These are phyloP conservation scores for Juglanconis oblonga DNA, from an alignment of 2,329 filamentous ascomycete species.

Conservation along the genomic window DNA sequence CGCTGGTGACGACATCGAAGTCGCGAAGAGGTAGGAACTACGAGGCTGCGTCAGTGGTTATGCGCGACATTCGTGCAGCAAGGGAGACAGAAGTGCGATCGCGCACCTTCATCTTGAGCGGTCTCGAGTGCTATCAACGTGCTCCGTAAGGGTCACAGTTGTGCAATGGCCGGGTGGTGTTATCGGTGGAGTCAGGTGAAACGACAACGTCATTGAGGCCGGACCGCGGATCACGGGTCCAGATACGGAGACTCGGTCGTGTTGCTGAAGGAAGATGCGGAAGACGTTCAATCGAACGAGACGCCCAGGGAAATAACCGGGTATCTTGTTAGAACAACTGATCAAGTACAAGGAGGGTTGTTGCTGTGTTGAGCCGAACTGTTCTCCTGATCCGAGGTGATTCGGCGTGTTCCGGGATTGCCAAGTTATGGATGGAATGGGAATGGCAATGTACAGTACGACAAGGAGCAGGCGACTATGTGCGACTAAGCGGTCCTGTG, in stretches of 20 bases:
- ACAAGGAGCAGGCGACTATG: background rate
- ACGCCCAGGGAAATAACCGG: background rate
- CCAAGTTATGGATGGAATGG: background rate
- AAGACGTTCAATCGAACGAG: background rate
- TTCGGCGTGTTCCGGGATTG: background rate
- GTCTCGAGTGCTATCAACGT: background rate
- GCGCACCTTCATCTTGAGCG: conserved; percentile 37
- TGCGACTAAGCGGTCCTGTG: background rate
- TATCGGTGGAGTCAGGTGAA: conserved; percentile 18
- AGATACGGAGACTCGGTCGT: background rate
- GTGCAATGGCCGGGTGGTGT: conserved; percentile 7
- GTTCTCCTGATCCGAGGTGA: background rate
- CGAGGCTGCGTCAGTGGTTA: background rate
- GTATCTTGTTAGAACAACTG: background rate
- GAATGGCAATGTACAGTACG: background rate
- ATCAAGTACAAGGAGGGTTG: background rate
- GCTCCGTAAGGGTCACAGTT: background rate
- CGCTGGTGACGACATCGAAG: conserved; percentile 86
- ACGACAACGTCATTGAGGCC: conserved; percentile 18
- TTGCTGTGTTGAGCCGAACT: background rate
- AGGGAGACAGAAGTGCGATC: too few relatives aligned
- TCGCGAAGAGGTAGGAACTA: conserved; percentile 90
- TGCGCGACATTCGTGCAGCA: background rate
- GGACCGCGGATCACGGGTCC: conserved; percentile 8
- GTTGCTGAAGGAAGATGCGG: background rate